These are phyloP conservation scores for Phlegmacium glaucopus DNA, from an alignment of 768 basidiomycete species.

Conservation along the genomic window DNA sequence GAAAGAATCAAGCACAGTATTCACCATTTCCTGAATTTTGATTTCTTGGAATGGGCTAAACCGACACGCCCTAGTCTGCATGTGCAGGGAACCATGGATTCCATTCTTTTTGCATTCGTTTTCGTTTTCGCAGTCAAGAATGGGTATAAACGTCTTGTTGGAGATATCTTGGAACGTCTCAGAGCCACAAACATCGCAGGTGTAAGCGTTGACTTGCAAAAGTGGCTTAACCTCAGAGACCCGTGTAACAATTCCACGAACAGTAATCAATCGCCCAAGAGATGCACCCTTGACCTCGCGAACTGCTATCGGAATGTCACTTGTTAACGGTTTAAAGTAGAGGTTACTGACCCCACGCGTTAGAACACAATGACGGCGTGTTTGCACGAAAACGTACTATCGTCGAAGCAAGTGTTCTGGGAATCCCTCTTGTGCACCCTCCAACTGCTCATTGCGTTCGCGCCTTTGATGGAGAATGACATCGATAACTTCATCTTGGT, in stretches of 20 bases:
- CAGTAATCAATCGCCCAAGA: slow-evolving; percentile 92
- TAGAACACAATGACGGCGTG: slow-evolving; percentile 5
- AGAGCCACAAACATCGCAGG: slow-evolving; percentile 96
- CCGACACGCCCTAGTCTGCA: slow-evolving; percentile 97
- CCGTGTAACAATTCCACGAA: slow-evolving; percentile 96
- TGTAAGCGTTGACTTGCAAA: slow-evolving; percentile 95
- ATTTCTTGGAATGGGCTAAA: slow-evolving; percentile 99
- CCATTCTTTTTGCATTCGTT: slow-evolving; percentile 84
- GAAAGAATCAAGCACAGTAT: slow-evolving; percentile 10
- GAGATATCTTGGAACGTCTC: slow-evolving; percentile 99
- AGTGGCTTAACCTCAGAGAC: slow-evolving; percentile 99
- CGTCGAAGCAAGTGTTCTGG: slow-evolving; percentile 88
- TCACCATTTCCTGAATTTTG: slow-evolving; percentile 97
- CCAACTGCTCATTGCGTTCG: slow-evolving; percentile 81
- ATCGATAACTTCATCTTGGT: slow-evolving; percentile 94
- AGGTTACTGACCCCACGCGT: slow-evolving; percentile 62
- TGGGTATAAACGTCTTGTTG: slow-evolving; percentile 86
- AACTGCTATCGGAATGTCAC: slow-evolving; percentile 78
- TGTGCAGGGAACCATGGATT: slow-evolving; percentile 87
- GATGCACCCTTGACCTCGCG: slow-evolving; percentile 84
- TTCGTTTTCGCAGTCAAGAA: slow-evolving; percentile 84
- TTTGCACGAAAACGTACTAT: slow-evolving; percentile 66
- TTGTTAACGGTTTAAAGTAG: slow-evolving; percentile 87
- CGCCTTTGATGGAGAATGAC: slow-evolving; percentile 92
- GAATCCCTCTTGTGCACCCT: slow-evolving; percentile 73